Evolutionary conservation across 352 stramenopile genomes (phyloP), one percentile per base, ranked within the genome.

Genomic region (Aphanomyces invadans): DNA sequence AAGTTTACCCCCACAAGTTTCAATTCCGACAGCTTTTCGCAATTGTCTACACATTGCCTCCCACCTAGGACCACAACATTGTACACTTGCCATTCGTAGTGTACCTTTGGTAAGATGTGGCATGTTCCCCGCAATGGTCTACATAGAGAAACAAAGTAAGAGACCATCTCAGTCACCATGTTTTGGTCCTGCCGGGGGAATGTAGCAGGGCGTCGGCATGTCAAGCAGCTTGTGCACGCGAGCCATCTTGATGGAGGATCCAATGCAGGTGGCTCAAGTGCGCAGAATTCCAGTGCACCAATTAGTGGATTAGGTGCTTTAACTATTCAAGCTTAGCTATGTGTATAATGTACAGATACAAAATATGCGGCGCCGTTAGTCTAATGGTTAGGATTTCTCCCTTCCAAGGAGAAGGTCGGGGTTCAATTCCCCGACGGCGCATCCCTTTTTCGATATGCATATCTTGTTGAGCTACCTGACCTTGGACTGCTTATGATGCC

Each of bases 41-140:
- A 80, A 38, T 88, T 92, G 70, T 92, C 83, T 85, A 49, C 26
- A 53, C 21, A 54, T 48, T 57, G 62, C 12, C 42, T 15, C 55
- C 44, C 11, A 23, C n/a, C n/a, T n/a, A n/a, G n/a, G n/a, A n/a
- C n/a, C n/a, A n/a, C n/a, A n/a, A n/a, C n/a, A n/a, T n/a, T n/a
- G n/a, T n/a, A n/a, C n/a, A n/a, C n/a, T n/a, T n/a, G n/a, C n/a
- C n/a, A n/a, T n/a, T n/a, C n/a, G n/a, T n/a, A n/a, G n/a, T n/a
- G 33, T 69, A 86, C 79, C 79, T 71, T 80, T 81, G 19, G 83
- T 92, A 55, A 92, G 65, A 71, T 88, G 80, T 23, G 83, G 81
- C 33, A 90, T 73, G 62, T 83, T 88, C 57, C 81, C 83, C 26
- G 74, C 73, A 66, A 90, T 74, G 21, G 76, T 82, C 60, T 67